Evolutionary conservation across 768 basidiomycete species (phyloP).

Genomic region (Daedaleopsis sinensis): DNA sequence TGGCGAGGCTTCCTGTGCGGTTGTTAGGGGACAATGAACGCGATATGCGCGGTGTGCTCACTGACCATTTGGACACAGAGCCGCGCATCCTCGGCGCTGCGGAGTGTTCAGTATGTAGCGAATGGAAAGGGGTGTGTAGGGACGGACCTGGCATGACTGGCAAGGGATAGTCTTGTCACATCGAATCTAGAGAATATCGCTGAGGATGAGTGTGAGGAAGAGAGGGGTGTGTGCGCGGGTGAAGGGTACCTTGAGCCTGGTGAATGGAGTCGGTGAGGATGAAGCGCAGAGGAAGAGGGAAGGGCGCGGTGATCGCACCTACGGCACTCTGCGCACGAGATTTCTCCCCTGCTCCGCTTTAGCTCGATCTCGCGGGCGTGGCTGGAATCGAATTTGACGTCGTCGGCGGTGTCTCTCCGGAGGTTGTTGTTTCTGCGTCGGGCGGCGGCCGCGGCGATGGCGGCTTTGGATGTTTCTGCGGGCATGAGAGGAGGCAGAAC

Average conservation of each 20-base stretch:
- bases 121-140: not conserved
- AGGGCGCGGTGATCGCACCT: conserved; percentile 55
- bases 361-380: conserved; percentile 59
- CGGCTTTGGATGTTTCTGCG: conserved; percentile 26
- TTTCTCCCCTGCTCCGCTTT: conserved; percentile 74
- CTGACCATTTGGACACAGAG: conserved; percentile 73
- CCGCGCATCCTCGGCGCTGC: conserved; percentile 67
- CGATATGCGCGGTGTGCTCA: conserved; percentile 2
- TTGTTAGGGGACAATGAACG: not conserved
- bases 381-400: conserved; percentile 26
- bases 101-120: not conserved
- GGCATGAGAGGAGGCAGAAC: conserved; percentile 28
- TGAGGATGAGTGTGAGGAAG: not conserved
- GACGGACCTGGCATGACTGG: conserved; percentile 68
- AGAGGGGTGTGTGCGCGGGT: not conserved
- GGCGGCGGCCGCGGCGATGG: conserved; percentile 19
- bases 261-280: conserved; percentile 1
- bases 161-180: conserved; percentile 84
- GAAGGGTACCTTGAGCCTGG: conserved; percentile 30
- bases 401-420: conserved; percentile 29
- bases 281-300: conserved; percentile 5
- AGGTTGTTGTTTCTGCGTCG: conserved; percentile 25
- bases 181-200: conserved; percentile 61
- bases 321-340: conserved; percentile 81
- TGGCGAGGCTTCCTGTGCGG: conserved; percentile 64